Conservation (phyloP, 1,284 basidiomycete species). For the Malassezia equina region DNA sequence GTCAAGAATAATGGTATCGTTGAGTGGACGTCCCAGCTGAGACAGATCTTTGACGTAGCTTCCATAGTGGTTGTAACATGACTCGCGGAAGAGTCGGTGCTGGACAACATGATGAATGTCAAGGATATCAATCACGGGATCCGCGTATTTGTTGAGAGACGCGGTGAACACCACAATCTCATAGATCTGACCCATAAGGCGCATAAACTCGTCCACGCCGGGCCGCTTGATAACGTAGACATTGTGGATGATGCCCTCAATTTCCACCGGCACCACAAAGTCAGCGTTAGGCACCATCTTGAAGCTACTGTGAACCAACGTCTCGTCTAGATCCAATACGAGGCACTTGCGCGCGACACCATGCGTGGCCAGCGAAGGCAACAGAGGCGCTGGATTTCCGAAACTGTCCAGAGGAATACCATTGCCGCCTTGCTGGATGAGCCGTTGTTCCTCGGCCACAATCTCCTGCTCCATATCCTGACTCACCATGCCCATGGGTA, state of each 20-base stretch:
- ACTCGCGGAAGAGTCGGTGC: conserved; percentile 94
- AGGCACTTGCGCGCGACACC: conserved; percentile 75
- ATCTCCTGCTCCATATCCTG: conserved; percentile 54
- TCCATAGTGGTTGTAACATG: conserved; percentile 96
- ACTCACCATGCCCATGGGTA: not conserved
- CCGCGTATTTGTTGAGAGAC: conserved; percentile 95
- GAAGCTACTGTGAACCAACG: conserved; percentile 63
- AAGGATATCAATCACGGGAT: conserved; percentile 92
- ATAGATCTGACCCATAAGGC: conserved; percentile 94
- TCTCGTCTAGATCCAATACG: conserved; percentile 90
- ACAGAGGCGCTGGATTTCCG: conserved; percentile 68
- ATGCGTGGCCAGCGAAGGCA: conserved; percentile 64
- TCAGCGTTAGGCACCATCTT: conserved; percentile 83
- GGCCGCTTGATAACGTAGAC: conserved; percentile 98
- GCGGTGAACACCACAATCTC: conserved; percentile 98
- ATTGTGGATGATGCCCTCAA: conserved; percentile 94
- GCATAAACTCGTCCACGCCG: conserved; percentile 91
- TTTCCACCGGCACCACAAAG: conserved; percentile 97
- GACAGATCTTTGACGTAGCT: conserved; percentile 99
- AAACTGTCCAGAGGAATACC: conserved; percentile 77
- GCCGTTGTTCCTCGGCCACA: conserved; percentile 63
- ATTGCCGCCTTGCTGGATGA: conserved; percentile 68
- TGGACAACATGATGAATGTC: conserved; percentile 82
- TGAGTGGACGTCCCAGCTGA: conserved; percentile 83
- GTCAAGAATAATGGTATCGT: conserved; percentile 91